A percentile compares a stretch with the other conserved stretches of the same genome.
Conservation (phyloP, 192 early-diverging fungal genomes). For the Phycomyces nitens region DNA sequence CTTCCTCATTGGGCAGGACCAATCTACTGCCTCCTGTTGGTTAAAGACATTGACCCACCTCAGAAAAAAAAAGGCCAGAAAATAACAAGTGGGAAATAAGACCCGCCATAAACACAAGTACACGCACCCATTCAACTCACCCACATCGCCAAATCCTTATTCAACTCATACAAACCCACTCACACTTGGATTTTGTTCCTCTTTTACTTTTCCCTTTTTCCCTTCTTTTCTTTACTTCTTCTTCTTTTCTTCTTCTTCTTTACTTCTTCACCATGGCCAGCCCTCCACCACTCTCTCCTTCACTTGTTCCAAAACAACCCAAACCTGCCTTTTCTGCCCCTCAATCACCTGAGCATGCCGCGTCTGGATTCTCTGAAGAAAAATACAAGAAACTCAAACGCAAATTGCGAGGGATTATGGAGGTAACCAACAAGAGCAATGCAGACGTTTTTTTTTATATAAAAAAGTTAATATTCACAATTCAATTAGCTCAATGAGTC, state of each 20-base stretch:
- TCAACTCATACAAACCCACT: not conserved
- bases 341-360: conserved; percentile 1
- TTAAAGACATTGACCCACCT: too few species aligned
- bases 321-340: conserved; percentile 13
- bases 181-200: conserved; percentile 2
- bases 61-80: too few species aligned
- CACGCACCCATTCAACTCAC: too few species aligned
- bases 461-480: not conserved
- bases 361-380: conserved; percentile 30
- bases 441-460: not conserved
- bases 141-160: not conserved
- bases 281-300: conserved; percentile 1
- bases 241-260: not conserved
- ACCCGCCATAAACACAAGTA: too few species aligned
- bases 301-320: not conserved
- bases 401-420: conserved; percentile 39
- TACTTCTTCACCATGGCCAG: not conserved
- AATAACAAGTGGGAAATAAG: too few species aligned
- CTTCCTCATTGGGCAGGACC: too few species aligned
- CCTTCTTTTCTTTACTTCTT: conserved; percentile 10
- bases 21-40: too few species aligned
- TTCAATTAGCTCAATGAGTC: conserved; percentile 14
- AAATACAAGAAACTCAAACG: conserved; percentile 43
- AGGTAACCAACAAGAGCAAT: conserved; percentile 29
- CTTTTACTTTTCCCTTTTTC: conserved; percentile 13